These are phyloP conservation scores for Jaltomata sinuosa DNA, from an alignment of 257 asterid species.

Conservation along the genomic window DNA sequence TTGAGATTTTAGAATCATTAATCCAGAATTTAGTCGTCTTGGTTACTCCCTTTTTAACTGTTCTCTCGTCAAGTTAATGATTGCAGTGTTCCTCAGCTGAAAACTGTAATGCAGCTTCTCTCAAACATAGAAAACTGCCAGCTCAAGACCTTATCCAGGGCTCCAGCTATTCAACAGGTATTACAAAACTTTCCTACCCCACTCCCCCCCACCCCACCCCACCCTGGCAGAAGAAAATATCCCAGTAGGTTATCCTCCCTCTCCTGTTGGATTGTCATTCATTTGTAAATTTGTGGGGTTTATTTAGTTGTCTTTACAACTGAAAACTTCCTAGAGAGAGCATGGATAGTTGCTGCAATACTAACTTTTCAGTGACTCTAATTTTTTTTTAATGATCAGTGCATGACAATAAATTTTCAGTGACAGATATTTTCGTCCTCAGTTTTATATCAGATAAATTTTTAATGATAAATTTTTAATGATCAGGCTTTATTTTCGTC, in stretches of 20 bases:
- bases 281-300: not conserved
- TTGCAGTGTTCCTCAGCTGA: conserved; percentile 38
- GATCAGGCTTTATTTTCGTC: no score
- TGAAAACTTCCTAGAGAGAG: not conserved
- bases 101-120: conserved; percentile 69
- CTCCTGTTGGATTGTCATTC: not conserved
- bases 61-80: conserved; percentile 2
- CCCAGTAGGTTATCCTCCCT: not conserved
- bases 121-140: conserved; percentile 67
- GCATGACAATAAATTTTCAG: not conserved
- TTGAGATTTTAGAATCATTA: not conserved
- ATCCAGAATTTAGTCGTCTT: not conserved
- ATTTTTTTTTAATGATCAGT: not conserved
- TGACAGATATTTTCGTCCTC: no score
- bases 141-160: conserved; percentile 44
- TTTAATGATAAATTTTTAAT: no score
- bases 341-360: not conserved
- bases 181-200: not conserved
- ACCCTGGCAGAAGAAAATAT: not conserved
- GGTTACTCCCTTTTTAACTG: not conserved
- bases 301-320: not conserved
- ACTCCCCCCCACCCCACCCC: not conserved
- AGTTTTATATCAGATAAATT: no score
- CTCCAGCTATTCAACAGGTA: conserved; percentile 40
- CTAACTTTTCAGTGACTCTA: no score